A percentile compares a stretch with the other conserved stretches of the same genome.
phyloP scores from a whole-genome alignment of 1,284 basidiomycete genomes.

The Sporisorium iseilematis-ciliati region DNA sequence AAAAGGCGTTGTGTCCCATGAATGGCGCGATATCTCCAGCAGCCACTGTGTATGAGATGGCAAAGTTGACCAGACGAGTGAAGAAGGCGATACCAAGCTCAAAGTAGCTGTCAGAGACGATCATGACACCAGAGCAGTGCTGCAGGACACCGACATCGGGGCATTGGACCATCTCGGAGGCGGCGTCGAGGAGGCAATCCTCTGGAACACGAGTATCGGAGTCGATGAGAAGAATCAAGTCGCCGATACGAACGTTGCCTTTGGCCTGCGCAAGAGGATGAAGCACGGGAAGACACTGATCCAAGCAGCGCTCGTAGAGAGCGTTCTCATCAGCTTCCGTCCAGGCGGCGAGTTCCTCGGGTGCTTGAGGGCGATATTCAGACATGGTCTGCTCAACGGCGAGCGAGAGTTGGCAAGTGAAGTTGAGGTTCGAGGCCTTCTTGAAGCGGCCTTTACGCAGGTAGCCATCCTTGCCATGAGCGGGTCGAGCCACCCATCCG shows the following conservation, averaged over 20 bases:
- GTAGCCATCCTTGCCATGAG: constrained; percentile 78
- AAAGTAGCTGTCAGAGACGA: constrained; percentile 86
- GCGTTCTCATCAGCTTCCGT: constrained; percentile 44
- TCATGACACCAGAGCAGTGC: constrained; percentile 84
- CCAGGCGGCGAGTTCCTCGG: constrained; percentile 24
- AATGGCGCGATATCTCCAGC: constrained; percentile 75
- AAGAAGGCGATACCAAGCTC: constrained; percentile 87
- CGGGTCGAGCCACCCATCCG: constrained; percentile 84
- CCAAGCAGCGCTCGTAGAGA: constrained; percentile 41
- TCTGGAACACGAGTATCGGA: constrained; percentile 87
- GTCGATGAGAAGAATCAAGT: constrained; percentile 71
- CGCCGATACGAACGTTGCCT: constrained; percentile 60
- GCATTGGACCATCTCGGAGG: constrained; percentile 80
- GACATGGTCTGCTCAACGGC: constrained; percentile 80
- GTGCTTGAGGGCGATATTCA: constrained; percentile 20
- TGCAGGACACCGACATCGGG: constrained; percentile 85
- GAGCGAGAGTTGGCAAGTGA: constrained; percentile 79
- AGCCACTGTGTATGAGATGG: constrained; percentile 71
- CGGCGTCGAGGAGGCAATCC: constrained; percentile 88
- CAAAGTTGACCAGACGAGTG: constrained; percentile 58
- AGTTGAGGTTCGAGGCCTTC: constrained; percentile 91
- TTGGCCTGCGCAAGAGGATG: constrained; percentile 69
- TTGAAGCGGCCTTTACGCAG: constrained; percentile 88
- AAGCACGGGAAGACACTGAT: constrained; percentile 71
- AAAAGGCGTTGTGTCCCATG: constrained; percentile 88